phyloP scores from a whole-genome alignment of 805 yeast genomes.

The Metschnikowia aberdeeniae region DNA sequence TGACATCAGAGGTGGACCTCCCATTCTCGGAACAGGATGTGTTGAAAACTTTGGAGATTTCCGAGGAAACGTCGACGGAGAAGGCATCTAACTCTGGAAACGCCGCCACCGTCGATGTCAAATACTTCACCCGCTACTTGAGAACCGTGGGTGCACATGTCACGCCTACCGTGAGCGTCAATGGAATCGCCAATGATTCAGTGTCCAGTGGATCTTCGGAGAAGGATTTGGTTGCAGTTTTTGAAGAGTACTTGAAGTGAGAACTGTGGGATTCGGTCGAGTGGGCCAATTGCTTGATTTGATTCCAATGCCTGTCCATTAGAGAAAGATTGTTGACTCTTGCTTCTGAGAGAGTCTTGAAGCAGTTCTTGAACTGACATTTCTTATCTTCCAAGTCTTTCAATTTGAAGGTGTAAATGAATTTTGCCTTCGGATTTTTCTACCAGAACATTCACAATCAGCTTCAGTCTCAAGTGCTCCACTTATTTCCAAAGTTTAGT shows the following conservation, averaged over 20 bases:
- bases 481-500: no score
- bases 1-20: constrained; percentile 23
- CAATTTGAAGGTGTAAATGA: no score
- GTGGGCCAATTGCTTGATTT: no score
- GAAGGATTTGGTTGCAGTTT: constrained; percentile 40
- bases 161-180: constrained; percentile 74
- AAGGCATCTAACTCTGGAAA: constrained; percentile 52
- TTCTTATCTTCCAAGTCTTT: no score
- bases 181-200: constrained; percentile 57
- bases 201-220: constrained; percentile 61
- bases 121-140: constrained; percentile 67
- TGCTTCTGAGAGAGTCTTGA: no score
- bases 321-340: no score
- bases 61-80: constrained; percentile 20
- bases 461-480: no score
- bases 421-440: no score
- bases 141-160: constrained; percentile 79
- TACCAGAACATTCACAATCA: no score
- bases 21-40: constrained; percentile 29
- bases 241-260: constrained; percentile 21
- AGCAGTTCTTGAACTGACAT: no score
- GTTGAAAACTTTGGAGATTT: constrained; percentile 36
- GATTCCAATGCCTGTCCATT: no score
- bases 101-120: constrained; percentile 55
- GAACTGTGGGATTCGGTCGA: no score